phyloP scores from a whole-genome alignment of 331 rosid species.

The Malus hybrid region DNA sequence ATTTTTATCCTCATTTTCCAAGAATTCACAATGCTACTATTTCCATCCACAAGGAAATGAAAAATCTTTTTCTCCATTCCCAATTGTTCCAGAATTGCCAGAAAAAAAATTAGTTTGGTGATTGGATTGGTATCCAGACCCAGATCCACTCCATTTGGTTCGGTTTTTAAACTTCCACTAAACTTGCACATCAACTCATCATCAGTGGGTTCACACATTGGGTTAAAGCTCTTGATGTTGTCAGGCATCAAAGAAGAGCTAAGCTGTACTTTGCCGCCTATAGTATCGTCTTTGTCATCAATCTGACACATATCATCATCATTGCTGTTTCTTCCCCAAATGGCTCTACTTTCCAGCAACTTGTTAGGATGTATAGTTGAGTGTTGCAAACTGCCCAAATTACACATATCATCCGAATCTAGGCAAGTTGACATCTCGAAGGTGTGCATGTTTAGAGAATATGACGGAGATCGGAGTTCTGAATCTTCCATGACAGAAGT shows the following conservation, averaged over 20 bases:
- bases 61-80: slow-evolving; percentile 42
- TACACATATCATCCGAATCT: slow-evolving; percentile 38
- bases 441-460: slow-evolving; percentile 30
- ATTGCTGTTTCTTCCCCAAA: slow-evolving; percentile 48
- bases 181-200: slow-evolving; percentile 72
- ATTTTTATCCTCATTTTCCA: slow-evolving; percentile 71
- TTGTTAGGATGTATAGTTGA: slow-evolving; percentile 38
- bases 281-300: slow-evolving; percentile 56
- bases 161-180: slow-evolving; percentile 43
- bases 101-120: slow-evolving; percentile 31
- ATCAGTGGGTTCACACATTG: slow-evolving; percentile 80
- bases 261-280: slow-evolving; percentile 29
- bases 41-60: slow-evolving; percentile 59
- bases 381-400: slow-evolving; percentile 46
- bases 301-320: slow-evolving; percentile 83
- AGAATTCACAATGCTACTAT: slow-evolving; percentile 37
- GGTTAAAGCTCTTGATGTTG: slow-evolving; percentile 82
- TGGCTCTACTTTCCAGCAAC: slow-evolving; percentile 25
- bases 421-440: slow-evolving; percentile 25
- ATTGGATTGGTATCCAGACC: slow-evolving; percentile 12
- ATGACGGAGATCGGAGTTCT: slow-evolving; percentile 33
- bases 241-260: slow-evolving; percentile 39
- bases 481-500: slow-evolving; percentile 41
- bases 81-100: slow-evolving; percentile 28
- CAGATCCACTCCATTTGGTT: slow-evolving; percentile 24